Evolutionary conservation across 208 protist genomes (phyloP), one percentile per base, ranked within the genome.

Genomic region (Strigomonas galati): DNA sequence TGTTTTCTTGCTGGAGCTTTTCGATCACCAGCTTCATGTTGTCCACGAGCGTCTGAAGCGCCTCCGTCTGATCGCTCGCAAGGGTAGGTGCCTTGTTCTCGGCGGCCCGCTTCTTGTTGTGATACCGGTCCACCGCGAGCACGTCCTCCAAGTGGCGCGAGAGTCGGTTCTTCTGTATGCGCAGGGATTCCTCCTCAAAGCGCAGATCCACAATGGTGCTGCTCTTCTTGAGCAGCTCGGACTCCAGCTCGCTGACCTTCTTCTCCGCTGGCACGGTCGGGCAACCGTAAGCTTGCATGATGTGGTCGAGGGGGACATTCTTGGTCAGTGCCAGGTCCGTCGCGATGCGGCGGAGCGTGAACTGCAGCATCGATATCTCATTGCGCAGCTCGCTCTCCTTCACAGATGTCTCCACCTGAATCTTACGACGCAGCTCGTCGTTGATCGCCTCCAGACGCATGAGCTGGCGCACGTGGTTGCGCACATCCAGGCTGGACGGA

Each of bases 11-110:
- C 67, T 91, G 85, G 55, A 96, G 72, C 31, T 79, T 76, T 43
- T 87, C 74, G 24, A 96, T 79, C 23, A 92, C 81, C 27, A 87
- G 40, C 62, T 89, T 89, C 26, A 96, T 56, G 53, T 89, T 91
- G 24, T 89, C 87, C 23, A 92, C 75, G 5, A 92, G 65, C 30
- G 81, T 79, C 51, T 84, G 72, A 2, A 95, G 69, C 1, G 71
- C 62, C 21, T 75, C 69, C 15, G 67, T 57, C 27, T 65, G 56
- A 30, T 67, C 44, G 6, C 57, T 19, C 37, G 63, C 19, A 30
- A 69, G 19, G 48, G 30, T 55, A 48, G 56, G 60, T 58, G 35
- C 58, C 37, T 17, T 51, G 37, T 37, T 48, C 1, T 44, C 37
- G 37, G 17, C 24, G 6, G 49, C 67, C 43, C 35, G 6, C n/a